Evolutionary conservation across 2,329 filamentous ascomycete species (phyloP).

Genomic region (Akanthomyces dipterigenus): DNA sequence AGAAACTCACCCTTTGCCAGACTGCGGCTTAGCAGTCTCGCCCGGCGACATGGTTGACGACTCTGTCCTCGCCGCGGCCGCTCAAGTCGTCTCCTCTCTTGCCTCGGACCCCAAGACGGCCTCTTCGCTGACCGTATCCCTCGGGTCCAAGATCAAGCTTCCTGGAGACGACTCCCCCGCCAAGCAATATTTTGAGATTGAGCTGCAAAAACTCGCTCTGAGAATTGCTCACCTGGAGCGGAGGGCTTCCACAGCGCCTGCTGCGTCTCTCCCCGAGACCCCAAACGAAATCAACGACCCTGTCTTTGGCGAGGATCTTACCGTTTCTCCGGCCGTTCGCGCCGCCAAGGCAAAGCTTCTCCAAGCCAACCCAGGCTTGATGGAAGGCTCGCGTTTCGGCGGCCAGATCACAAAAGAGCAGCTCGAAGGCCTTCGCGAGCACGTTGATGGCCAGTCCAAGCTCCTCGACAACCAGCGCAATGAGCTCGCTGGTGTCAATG

Average conservation of each 20-base stretch:
- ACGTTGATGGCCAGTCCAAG: slow-evolving; percentile 89
- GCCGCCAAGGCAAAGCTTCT: slow-evolving; percentile 39
- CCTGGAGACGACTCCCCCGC: slow-evolving; percentile 69
- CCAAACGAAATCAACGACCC: slow-evolving; percentile 68
- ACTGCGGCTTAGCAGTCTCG: slow-evolving; percentile 11
- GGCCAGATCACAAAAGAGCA: slow-evolving; percentile 69
- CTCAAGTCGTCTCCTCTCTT: slow-evolving; percentile 47
- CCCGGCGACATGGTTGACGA: slow-evolving; percentile 43
- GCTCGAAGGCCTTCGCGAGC: slow-evolving; percentile 77
- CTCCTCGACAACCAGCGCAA: slow-evolving; percentile 82
- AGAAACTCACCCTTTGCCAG: not conserved
- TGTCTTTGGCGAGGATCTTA: slow-evolving; percentile 50
- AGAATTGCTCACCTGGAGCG: slow-evolving; percentile 79
- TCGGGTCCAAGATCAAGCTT: slow-evolving; percentile 54
- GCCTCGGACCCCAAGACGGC: slow-evolving; percentile 37
- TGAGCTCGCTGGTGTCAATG: slow-evolving; percentile 77
- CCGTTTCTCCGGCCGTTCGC: slow-evolving; percentile 34
- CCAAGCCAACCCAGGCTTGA: slow-evolving; percentile 33
- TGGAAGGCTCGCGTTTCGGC: slow-evolving; percentile 29
- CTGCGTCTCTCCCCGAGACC: slow-evolving; percentile 66
- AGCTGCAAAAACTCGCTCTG: slow-evolving; percentile 70
- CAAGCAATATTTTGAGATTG: slow-evolving; percentile 74
- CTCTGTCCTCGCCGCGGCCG: slow-evolving; percentile 45
- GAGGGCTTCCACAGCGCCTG: slow-evolving; percentile 56
- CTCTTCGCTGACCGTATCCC: slow-evolving; percentile 32